A percentile compares a stretch with the other conserved stretches of the same genome.
These are phyloP conservation scores for Suillus placidus DNA, from an alignment of 768 basidiomycete species.

Conservation along the genomic window DNA sequence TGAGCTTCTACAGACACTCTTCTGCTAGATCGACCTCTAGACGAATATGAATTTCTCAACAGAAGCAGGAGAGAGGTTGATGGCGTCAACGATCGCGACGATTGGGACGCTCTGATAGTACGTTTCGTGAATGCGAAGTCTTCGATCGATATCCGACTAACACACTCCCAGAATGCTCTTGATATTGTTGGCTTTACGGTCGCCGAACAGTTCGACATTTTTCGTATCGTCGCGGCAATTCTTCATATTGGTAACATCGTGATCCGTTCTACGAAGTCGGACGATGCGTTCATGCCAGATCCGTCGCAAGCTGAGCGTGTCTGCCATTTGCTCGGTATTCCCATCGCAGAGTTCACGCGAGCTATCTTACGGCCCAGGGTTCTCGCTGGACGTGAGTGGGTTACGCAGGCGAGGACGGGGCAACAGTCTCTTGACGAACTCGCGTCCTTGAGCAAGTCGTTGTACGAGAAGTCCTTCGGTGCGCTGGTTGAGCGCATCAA, in stretches of 20 bases:
- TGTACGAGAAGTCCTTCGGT: slow-evolving; percentile 98
- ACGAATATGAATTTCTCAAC: slow-evolving; percentile 90
- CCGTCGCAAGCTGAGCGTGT: slow-evolving; percentile 85
- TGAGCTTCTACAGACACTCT: slow-evolving; percentile 55
- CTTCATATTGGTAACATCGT: slow-evolving; percentile 94
- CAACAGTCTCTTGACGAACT: slow-evolving; percentile 95
- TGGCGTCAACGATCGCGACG: slow-evolving; percentile 88
- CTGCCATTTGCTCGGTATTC: slow-evolving; percentile 89
- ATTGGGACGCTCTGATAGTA: slow-evolving; percentile 75
- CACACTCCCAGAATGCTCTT: slow-evolving; percentile 62
- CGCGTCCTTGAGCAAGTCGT: slow-evolving; percentile 86
- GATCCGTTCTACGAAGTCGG: slow-evolving; percentile 76
- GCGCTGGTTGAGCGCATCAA: slow-evolving; percentile 94
- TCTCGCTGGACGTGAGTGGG: slow-evolving; percentile 96
- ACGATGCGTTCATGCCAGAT: slow-evolving; percentile 78
- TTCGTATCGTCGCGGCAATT: slow-evolving; percentile 91
- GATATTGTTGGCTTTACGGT: slow-evolving; percentile 87
- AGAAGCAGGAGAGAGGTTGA: slow-evolving; percentile 91
- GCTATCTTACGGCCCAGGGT: slow-evolving; percentile 88
- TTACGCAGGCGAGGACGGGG: slow-evolving; percentile 87
- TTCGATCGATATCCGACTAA: slow-evolving; percentile 5
- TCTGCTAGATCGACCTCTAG: slow-evolving; percentile 71
- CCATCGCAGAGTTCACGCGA: slow-evolving; percentile 83
- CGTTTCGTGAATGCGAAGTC: slow-evolving; percentile 39
- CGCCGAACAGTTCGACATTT: slow-evolving; percentile 87